phyloP scores from a whole-genome alignment of 371 early-diverging fungal species.

The Mortierella polycephala region DNA sequence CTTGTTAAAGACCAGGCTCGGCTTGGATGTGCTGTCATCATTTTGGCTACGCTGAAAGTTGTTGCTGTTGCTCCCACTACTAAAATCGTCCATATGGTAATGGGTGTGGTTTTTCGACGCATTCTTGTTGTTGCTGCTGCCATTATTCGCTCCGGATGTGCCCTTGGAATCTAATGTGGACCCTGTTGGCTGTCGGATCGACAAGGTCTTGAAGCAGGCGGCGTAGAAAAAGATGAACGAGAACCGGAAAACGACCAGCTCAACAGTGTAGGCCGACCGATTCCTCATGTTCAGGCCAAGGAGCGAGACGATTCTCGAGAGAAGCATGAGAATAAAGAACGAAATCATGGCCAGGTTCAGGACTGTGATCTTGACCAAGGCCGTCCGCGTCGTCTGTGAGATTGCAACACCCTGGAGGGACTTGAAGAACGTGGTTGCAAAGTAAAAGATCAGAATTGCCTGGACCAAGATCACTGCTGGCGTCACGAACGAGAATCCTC shows the following conservation, averaged over 20 bases:
- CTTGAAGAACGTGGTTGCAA: conserved; percentile 45
- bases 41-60: background rate
- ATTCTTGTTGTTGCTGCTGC: conserved; percentile 4
- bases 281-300: conserved; percentile 41
- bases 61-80: conserved; percentile 3
- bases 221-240: conserved; percentile 53
- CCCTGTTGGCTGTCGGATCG: conserved; percentile 50
- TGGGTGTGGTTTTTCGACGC: conserved; percentile 35
- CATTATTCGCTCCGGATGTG: conserved; percentile 3
- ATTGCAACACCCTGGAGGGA: conserved; percentile 39
- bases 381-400: conserved; percentile 44
- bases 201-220: conserved; percentile 43
- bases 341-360: conserved; percentile 54
- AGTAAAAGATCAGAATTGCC: conserved; percentile 46
- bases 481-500: conserved; percentile 39
- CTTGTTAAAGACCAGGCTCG: conserved; percentile 36
- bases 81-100: conserved; percentile 24
- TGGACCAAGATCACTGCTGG: conserved; percentile 48
- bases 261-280: conserved; percentile 37
- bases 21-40: conserved; percentile 3
- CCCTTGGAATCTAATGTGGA: conserved; percentile 43
- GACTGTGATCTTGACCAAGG: conserved; percentile 48
- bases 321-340: conserved; percentile 52
- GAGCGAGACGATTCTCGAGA: conserved; percentile 45
- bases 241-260: conserved; percentile 45